A percentile compares a stretch with the other conserved stretches of the same genome.
These are phyloP conservation scores for Priceomyces castillae DNA, from an alignment of 805 yeast species.

Conservation along the genomic window DNA sequence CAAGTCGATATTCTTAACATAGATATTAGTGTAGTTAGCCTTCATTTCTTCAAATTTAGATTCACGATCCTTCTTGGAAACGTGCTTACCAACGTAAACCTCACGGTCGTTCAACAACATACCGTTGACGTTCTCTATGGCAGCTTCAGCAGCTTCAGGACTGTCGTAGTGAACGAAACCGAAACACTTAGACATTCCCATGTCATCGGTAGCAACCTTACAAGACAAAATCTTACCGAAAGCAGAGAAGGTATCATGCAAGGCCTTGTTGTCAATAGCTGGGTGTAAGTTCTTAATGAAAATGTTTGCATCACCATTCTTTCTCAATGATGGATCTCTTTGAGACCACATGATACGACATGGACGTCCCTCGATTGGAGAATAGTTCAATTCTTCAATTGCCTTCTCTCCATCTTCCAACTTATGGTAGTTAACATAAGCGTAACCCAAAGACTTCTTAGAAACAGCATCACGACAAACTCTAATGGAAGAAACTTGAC, in stretches of 20 bases:
- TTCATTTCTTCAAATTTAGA: constrained; percentile 85
- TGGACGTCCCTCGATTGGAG: constrained; percentile 89
- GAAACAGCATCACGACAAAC: constrained; percentile 98
- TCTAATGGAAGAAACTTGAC: constrained; percentile 94
- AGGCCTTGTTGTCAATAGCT: constrained; percentile 96
- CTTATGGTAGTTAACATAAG: constrained; percentile 94
- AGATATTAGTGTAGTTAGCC: constrained; percentile 93
- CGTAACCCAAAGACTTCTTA: constrained; percentile 96
- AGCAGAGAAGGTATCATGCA: constrained; percentile 96
- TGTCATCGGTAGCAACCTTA: constrained; percentile 93
- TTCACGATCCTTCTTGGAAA: constrained; percentile 90
- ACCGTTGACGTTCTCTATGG: constrained; percentile 96
- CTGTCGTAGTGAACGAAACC: constrained; percentile 97
- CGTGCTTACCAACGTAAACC: constrained; percentile 93
- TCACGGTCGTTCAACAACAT: constrained; percentile 95
- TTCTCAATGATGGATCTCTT: constrained; percentile 95
- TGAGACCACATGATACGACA: constrained; percentile 99
- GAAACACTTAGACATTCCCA: constrained; percentile 90
- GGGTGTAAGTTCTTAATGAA: constrained; percentile 98
- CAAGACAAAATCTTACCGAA: constrained; percentile 95
- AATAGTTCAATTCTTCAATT: constrained; percentile 91
- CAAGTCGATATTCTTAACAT: constrained; percentile 81
- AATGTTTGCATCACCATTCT: constrained; percentile 93
- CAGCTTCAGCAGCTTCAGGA: constrained; percentile 88
- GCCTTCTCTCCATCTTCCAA: constrained; percentile 90